Percentiles rank a stretch among this genome's conserved stretches.
Evolutionary conservation across 306 rosid species (phyloP).

Genomic region (Cucurbita ficifolia): DNA sequence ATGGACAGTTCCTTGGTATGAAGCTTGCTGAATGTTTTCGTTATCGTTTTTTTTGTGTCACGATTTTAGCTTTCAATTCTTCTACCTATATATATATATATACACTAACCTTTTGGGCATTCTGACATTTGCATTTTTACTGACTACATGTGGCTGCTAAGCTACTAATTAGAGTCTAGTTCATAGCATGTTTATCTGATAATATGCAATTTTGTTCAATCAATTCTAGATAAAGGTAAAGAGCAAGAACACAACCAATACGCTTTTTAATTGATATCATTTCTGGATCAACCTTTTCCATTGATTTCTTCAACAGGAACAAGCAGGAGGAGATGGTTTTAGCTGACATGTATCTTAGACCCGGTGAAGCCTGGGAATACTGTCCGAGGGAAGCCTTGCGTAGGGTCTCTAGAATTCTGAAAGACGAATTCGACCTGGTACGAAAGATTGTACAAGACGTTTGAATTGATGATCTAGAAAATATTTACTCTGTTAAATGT

Average conservation of each 20-base stretch:
- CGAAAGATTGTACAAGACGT: slow-evolving; percentile 7
- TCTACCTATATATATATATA: no score
- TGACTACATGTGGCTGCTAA: not conserved
- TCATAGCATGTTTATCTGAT: not conserved
- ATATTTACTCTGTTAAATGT: not conserved
- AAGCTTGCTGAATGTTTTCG: slow-evolving; percentile 2
- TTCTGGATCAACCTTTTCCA: not conserved
- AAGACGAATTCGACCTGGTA: slow-evolving; percentile 86
- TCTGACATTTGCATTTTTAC: not conserved
- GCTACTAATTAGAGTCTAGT: not conserved
- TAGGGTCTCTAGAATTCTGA: slow-evolving; percentile 56
- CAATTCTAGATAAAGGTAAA: not conserved
- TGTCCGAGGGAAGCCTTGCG: slow-evolving; percentile 79
- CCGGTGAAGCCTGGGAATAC: slow-evolving; percentile 82
- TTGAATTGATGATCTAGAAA: not conserved
- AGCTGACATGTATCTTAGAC: slow-evolving; percentile 48
- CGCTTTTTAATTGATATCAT: not conserved
- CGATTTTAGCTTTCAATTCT: not conserved
- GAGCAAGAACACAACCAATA: not conserved
- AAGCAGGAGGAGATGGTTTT: slow-evolving; percentile 82
- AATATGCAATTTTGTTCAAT: not conserved
- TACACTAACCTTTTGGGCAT: not conserved
- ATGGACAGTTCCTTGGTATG: slow-evolving; percentile 68
- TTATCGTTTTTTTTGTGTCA: not conserved
- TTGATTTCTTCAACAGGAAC: slow-evolving; percentile 35